Conservation (phyloP, 148 eudicot genomes). For the Rhododendron simsii region DNA sequence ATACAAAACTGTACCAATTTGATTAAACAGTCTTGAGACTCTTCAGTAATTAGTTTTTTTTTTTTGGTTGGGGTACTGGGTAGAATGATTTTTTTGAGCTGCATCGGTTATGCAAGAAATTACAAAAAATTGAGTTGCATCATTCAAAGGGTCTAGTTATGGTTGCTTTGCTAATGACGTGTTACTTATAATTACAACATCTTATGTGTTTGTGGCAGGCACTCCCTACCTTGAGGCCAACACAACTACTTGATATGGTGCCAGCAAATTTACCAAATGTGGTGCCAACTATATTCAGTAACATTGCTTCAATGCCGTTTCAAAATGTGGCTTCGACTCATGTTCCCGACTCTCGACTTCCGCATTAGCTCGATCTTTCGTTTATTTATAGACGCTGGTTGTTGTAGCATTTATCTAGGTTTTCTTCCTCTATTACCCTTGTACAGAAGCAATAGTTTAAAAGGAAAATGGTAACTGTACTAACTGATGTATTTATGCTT, state of each 20-base stretch:
- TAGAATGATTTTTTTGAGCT: slow-evolving; percentile 6
- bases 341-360: slow-evolving; percentile 19
- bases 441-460: slow-evolving; percentile 3
- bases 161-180: background rate
- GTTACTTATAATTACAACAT: background rate
- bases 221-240: slow-evolving; percentile 12
- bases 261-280: slow-evolving; percentile 23
- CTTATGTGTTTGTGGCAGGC: slow-evolving; percentile 18
- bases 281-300: slow-evolving; percentile 23
- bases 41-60: background rate
- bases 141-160: background rate
- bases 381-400: background rate
- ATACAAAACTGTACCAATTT: background rate
- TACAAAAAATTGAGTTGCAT: slow-evolving; percentile 5
- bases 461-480: background rate
- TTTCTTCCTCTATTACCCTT: background rate
- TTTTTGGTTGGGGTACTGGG: background rate
- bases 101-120: background rate
- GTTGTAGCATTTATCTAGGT: background rate
- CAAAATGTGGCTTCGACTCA: slow-evolving; percentile 11
- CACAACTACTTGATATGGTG: slow-evolving; percentile 19
- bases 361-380: slow-evolving; percentile 4
- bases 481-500: background rate
- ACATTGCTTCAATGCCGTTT: slow-evolving; percentile 21
- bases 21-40: background rate